Conservation (phyloP, 331 rosid species). For the Arachis monticola region DNA sequence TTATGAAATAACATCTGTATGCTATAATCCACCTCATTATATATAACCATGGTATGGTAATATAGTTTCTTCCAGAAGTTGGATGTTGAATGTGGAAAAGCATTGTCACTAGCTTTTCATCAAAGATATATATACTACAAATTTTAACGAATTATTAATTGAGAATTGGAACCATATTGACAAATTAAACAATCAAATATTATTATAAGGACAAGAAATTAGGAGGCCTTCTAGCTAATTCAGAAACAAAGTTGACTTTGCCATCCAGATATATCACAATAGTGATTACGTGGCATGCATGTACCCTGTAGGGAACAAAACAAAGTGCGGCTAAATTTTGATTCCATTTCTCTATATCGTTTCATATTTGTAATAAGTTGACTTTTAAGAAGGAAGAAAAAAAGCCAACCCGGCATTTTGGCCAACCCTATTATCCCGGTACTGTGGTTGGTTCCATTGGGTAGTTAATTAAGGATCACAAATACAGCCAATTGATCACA, state of each 20-base stretch:
- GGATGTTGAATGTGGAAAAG: slow-evolving; percentile 14
- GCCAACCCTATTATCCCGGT: not conserved
- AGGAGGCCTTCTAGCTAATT: slow-evolving; percentile 16
- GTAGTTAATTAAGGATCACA: not conserved
- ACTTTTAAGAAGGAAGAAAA: slow-evolving; percentile 19
- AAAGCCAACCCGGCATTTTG: slow-evolving; percentile 22
- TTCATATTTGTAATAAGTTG: slow-evolving; percentile 39
- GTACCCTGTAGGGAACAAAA: slow-evolving; percentile 36
- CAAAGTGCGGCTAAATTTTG: slow-evolving; percentile 13
- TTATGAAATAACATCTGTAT: too few relatives aligned
- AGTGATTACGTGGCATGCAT: slow-evolving; percentile 14
- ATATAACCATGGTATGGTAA: too few relatives aligned
- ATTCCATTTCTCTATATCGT: slow-evolving; percentile 25
- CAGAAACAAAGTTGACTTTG: slow-evolving; percentile 40
- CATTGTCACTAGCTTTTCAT: not conserved
- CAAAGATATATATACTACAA: not conserved
- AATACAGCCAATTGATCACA: slow-evolving; percentile 13
- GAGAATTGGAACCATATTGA: not conserved
- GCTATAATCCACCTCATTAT: too few relatives aligned
- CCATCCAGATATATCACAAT: not conserved
- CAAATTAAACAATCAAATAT: not conserved
- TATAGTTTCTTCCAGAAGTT: slow-evolving; percentile 14
- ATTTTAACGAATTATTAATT: not conserved
- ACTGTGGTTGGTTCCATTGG: not conserved
- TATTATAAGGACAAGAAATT: slow-evolving; percentile 9